These are phyloP conservation scores for Saccharomycopsis fermentans DNA, from an alignment of 805 yeast species.

Conservation along the genomic window DNA sequence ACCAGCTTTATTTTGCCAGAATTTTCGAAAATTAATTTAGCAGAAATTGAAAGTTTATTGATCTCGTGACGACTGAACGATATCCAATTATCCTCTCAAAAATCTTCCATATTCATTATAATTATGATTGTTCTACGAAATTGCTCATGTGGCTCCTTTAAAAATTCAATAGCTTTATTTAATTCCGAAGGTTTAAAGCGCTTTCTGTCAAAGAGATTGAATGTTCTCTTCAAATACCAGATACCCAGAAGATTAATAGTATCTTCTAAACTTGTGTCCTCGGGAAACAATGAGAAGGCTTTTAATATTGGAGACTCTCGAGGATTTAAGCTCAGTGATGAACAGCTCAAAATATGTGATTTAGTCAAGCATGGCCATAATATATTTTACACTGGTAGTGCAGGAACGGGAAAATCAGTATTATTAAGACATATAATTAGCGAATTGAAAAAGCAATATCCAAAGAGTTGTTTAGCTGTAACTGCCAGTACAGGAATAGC, in stretches of 20 bases:
- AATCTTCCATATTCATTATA: not conserved
- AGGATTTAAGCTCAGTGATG: slow-evolving; percentile 34
- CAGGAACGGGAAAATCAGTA: slow-evolving; percentile 96
- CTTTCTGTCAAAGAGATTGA: not conserved
- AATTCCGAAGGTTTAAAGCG: not conserved
- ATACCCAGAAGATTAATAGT: not conserved
- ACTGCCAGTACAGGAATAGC: slow-evolving; percentile 84
- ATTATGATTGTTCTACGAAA: not conserved
- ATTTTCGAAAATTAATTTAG: not conserved
- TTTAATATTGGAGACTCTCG: not conserved
- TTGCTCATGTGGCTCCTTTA: not conserved
- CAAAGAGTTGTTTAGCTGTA: slow-evolving; percentile 48
- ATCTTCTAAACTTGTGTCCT: not conserved
- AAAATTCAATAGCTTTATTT: not conserved
- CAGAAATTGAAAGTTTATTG: not conserved
- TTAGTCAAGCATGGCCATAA: slow-evolving; percentile 56
- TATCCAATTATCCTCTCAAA: too few relatives aligned
- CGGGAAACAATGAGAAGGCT: not conserved
- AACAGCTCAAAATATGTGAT: slow-evolving; percentile 56
- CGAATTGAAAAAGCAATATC: slow-evolving; percentile 36
- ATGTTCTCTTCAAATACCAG: not conserved
- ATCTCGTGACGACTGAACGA: too few relatives aligned
- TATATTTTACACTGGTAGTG: slow-evolving; percentile 91
- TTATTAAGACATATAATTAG: slow-evolving; percentile 57
- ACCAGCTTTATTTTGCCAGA: too few relatives aligned